Evolutionary conservation across 768 basidiomycete genomes (phyloP), one percentile per base, ranked within the genome.

Genomic region (Solioccasus polychromus): DNA sequence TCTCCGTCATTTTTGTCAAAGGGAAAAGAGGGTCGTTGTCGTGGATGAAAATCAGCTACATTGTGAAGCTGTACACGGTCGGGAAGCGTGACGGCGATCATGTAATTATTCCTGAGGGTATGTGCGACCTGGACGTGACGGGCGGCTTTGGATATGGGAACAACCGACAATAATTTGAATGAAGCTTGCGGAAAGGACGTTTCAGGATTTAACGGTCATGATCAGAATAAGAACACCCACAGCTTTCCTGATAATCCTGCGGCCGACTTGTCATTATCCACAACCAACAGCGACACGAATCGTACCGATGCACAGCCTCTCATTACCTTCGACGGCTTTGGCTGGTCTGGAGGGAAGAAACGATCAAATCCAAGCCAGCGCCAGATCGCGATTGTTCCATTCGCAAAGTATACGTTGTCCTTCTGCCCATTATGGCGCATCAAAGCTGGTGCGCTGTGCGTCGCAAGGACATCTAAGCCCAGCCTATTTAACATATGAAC

Each of bases 221-320:
- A n/a, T 4, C n/a, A 35, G 22, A 38, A 44, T 29, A 4, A 36
- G 28, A 36, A 30, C 1, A 58, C 82, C 59, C 59, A 88, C 88
- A 74, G 61, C 85, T 88, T 55, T 88, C 83, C 54, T 80, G 82
- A 57, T 81, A 88, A 60, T 89, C 88, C 86, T 89, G 35, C 30
- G 11, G 26, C 28, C n/a, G 29, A 30, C 3, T 3, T 42, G n/a
- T 54, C 36, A 57, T 45, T 22, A 31, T 38, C 14, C 17, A 31
- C 8, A 32, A 3, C 3, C 14, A 35, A 35, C 39, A 36, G 43
- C 8, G 18, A 39, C 12, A 18, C 2, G 6, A 36, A 26, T 39
- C 80, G 25, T 63, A 88, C 85, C 39, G 81, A 80, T 38, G 77
- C 73, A 49, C 79, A 80, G 17, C 83, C 83, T 49, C 79, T 69